A percentile compares a stretch with the other conserved stretches of the same genome.
Conservation (phyloP, 2,329 filamentous ascomycete species). For the Neonectria faginata region DNA sequence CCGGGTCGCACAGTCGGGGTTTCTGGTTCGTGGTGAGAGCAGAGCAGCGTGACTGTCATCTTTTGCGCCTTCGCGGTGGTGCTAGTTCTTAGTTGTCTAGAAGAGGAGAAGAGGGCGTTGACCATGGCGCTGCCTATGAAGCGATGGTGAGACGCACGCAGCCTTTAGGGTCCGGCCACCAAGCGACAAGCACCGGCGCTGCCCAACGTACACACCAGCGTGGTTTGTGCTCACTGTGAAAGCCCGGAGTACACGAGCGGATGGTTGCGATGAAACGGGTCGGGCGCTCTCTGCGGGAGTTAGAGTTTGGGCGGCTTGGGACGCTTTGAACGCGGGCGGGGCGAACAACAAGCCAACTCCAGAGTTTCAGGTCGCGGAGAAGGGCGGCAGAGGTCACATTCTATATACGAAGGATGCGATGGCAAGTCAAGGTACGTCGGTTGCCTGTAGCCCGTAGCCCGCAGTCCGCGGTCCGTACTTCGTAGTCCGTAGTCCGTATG, state of each 20-base stretch:
- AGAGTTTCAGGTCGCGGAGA: constrained; percentile 40
- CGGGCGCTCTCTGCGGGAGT: constrained; percentile 17
- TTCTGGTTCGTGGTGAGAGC: constrained; percentile 24
- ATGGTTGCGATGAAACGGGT: constrained; percentile 31
- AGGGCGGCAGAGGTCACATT: constrained; percentile 41
- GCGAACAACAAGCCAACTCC: constrained; percentile 29
- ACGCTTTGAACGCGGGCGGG: constrained; percentile 24
- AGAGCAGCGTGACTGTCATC: constrained; percentile 31
- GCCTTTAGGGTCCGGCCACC: background rate
- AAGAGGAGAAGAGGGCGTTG: constrained; percentile 10
- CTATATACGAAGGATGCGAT: constrained; percentile 41
- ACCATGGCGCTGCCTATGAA: constrained; percentile 24
- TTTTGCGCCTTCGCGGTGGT: constrained; percentile 23
- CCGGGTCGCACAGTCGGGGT: constrained; percentile 6
- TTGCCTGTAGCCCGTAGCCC: background rate
- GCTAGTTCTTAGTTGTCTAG: constrained; percentile 20
- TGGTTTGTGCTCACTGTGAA: constrained; percentile 20
- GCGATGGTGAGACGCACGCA: constrained; percentile 31
- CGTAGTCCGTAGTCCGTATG: background rate
- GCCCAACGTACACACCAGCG: constrained; percentile 2
- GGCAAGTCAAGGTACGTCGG: background rate
- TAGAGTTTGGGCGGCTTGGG: constrained; percentile 28
- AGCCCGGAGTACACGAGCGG: constrained; percentile 20
- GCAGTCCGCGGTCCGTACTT: background rate
- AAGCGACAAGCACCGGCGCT: constrained; percentile 12